Evolutionary conservation across 768 basidiomycete genomes (phyloP).

Genomic region (Lenzites betulinus): DNA sequence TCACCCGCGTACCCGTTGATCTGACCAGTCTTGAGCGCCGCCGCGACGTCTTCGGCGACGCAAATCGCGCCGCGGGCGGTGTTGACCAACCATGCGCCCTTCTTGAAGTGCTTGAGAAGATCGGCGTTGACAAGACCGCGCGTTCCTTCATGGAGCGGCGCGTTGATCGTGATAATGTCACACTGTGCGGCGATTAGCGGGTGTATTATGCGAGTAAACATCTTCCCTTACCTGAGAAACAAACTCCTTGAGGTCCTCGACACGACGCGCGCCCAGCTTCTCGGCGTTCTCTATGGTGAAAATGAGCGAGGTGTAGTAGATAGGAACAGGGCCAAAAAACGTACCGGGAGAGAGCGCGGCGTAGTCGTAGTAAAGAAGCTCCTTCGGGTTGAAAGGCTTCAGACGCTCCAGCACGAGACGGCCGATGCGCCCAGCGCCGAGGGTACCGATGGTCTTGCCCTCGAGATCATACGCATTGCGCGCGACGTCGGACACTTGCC

Average conservation of each 20-base stretch:
- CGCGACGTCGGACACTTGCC: conserved; percentile 84
- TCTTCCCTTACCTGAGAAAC: conserved; percentile 20
- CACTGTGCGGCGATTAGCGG: conserved; percentile 38
- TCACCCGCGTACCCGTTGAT: conserved; percentile 60
- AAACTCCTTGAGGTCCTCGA: conserved; percentile 75
- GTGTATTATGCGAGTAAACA: not conserved
- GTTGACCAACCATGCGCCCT: conserved; percentile 91
- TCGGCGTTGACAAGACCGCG: conserved; percentile 80
- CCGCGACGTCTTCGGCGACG: conserved; percentile 77
- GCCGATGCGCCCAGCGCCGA: conserved; percentile 82
- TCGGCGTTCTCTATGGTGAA: conserved; percentile 53
- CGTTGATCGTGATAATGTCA: conserved; percentile 82
- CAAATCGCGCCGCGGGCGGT: conserved; percentile 92
- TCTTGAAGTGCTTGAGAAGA: conserved; percentile 85
- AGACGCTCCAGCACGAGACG: conserved; percentile 83
- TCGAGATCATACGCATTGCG: conserved; percentile 88
- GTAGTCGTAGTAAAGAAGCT: conserved; percentile 90
- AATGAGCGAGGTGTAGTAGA: not conserved
- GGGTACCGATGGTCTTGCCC: conserved; percentile 88
- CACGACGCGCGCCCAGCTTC: conserved; percentile 68
- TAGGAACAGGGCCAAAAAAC: not conserved
- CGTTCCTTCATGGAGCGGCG: conserved; percentile 85
- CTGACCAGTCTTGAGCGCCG: conserved; percentile 74
- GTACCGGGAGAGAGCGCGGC: conserved; percentile 56
- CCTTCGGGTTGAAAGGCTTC: conserved; percentile 83